Base-by-base conservation (phyloP, 1,284 basidiomycete species). In the Pseudozyma sp. region DNA sequence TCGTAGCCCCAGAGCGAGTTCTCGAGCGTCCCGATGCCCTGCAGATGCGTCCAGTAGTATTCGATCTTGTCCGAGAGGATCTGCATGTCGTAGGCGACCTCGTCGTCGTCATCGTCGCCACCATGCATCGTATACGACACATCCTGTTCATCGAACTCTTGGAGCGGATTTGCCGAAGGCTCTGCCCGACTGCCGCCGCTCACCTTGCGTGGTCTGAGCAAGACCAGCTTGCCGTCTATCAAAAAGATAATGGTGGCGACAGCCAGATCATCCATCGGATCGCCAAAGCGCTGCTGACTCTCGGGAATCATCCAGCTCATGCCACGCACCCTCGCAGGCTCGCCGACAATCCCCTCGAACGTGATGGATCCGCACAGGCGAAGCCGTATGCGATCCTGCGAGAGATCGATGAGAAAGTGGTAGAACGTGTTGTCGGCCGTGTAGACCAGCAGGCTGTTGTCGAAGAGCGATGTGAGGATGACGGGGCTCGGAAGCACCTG, bases 1-100 rank as follows among this genome's bases (percentile, higher is more conserved):
- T 99, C 96, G 84, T 94, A 99, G 0, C 92, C 96, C 96, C 96
- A 99, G 13, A 99, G 87, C 8, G 94, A 97, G 85, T 99, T 97
- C 81, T 98, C 95, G 33, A 99, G 87, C 2, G 93, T 90, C 3
- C 92, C 92, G 37, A 97, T 94, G 0, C 94, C 95, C 47, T 92
- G 90, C 54, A 97, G 86, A 86, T 98, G 95, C 45, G 96, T 97
- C 96, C 96, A 99, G 85, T 95, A 99, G 81, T 95, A 94, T 82
- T 99, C 96, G 68, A 99, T 94, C 31, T 91, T 90, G 78, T 97
- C 94, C 0, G 95, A 94, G 31, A 99, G 91, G 45, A 99, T 92
- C 81, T 98, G 96, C 89, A 98, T 91, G 85, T 99, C 96, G 84
- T 99, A 99, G 72, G 92, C 93, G 68, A 97, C 93, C 86, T 97